Conservation (phyloP, 2,329 filamentous ascomycete species). For the Fusarium neocosmosporiellum region DNA sequence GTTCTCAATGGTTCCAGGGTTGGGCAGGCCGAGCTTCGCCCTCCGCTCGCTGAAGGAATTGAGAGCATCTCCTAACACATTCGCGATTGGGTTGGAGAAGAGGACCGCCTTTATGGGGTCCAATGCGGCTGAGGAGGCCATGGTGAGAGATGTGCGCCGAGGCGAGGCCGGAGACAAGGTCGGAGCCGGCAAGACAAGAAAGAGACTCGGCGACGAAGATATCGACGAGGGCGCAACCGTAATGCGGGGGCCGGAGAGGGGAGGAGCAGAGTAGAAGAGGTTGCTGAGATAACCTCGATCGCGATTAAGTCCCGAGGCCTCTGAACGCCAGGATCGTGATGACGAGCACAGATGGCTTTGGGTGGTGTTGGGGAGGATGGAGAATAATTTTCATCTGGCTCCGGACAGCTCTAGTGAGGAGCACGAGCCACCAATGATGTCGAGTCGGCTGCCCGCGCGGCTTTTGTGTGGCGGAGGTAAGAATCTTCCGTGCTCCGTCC, state of each 20-base stretch:
- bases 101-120: slow-evolving; percentile 71
- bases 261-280: slow-evolving; percentile 31
- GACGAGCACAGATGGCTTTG: slow-evolving; percentile 44
- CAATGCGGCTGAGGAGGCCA: slow-evolving; percentile 62
- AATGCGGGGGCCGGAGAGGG: background rate
- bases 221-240: slow-evolving; percentile 22
- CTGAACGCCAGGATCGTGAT: slow-evolving; percentile 48
- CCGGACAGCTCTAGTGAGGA: slow-evolving; percentile 43
- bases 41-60: slow-evolving; percentile 85
- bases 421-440: slow-evolving; percentile 47
- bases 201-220: slow-evolving; percentile 33
- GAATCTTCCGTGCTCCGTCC: slow-evolving; percentile 36
- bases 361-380: slow-evolving; percentile 43
- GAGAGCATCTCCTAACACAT: slow-evolving; percentile 80
- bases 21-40: slow-evolving; percentile 86
- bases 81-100: slow-evolving; percentile 77
- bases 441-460: slow-evolving; percentile 27
- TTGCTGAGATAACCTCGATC: slow-evolving; percentile 36
- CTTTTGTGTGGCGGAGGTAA: slow-evolving; percentile 25
- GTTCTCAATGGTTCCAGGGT: slow-evolving; percentile 92
- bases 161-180: slow-evolving; percentile 38
- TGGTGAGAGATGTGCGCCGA: slow-evolving; percentile 51
- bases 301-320: slow-evolving; percentile 40
- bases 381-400: slow-evolving; percentile 52
- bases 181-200: slow-evolving; percentile 38